Conservation (phyloP, 2,329 filamentous ascomycete genomes). For the Epichloe elymi region DNA sequence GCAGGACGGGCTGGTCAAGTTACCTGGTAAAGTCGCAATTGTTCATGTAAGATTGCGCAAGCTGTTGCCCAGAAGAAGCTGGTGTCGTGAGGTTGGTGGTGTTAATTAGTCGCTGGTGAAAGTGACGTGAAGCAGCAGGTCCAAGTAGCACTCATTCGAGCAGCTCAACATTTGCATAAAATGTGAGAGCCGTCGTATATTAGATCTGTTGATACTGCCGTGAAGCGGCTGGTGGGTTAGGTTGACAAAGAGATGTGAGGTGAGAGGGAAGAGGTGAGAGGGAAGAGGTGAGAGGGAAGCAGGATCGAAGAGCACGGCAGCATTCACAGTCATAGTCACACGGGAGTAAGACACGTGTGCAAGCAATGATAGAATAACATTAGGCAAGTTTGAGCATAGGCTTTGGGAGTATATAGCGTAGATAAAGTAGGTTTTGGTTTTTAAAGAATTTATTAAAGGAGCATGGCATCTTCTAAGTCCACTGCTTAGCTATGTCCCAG, state of each 20-base stretch:
- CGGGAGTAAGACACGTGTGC: background rate
- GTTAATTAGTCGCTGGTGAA: background rate
- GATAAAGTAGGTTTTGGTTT: too few species aligned
- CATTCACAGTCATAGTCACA: constrained; percentile 1
- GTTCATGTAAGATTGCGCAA: background rate
- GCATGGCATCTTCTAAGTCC: background rate
- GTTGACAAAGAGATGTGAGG: background rate
- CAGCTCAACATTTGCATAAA: background rate
- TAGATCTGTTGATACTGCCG: background rate
- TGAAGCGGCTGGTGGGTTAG: background rate
- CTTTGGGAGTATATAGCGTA: too few species aligned
- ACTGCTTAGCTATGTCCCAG: background rate
- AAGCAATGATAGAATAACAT: background rate
- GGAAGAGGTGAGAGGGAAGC: background rate
- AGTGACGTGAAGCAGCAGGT: background rate
- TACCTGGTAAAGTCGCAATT: background rate
- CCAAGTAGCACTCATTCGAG: background rate
- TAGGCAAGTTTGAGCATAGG: too few species aligned
- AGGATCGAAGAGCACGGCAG: background rate
- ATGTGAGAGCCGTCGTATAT: background rate
- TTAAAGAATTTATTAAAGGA: too few species aligned
- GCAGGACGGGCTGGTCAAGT: background rate
- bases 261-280: background rate
- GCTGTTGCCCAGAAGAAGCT: background rate
- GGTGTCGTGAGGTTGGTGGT: background rate